Base-by-base conservation (phyloP, 164 flowering plant species). In the Sedum album region DNA sequence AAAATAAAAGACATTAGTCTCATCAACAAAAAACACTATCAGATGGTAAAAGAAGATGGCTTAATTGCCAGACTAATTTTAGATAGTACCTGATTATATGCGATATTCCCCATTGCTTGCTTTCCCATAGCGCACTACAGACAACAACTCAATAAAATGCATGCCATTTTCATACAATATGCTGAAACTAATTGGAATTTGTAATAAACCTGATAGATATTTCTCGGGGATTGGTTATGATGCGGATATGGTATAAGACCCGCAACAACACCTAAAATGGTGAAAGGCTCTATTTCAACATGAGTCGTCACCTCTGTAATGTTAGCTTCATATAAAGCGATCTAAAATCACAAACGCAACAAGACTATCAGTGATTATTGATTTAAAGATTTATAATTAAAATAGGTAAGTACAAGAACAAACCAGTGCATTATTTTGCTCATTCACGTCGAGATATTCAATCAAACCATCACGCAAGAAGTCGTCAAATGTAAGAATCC, bases 21-120 rank as follows among this genome's bases (percentile, higher is more conserved):
- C 17, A 30, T 36, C 31, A 25, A 25, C n/a, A n/a, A 36, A 42
- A 23, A 13, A 41, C 42, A 35, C 25, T 18, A 64, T 35, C 1
- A 4, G 4, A 35, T 33, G 25, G n/a, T 33, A 64, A 18, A 61
- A 5, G 21, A 17, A 14, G 14, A 9, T 61, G 7, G 2, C 1
- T 31, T 9, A 31, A 15, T 38, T 23, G 18, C 21, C 5, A 64
- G n/a, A n/a, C 15, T n/a, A 31, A 20, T 20, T 6, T 21, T 31
- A 15, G 35, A 35, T 42, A 87, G 82, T 79, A 73, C 98, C 91
- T 94, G 91, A 77, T 95, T 95, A 75, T 86, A 90, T 49, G 99
- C 99, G 66, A 95, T 89, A 77, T 95, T 92, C 35, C 99, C 99
- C n/a, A n/a, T n/a, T n/a, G n/a, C n/a, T n/a, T n/a, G n/a, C n/a